Evolutionary conservation across 306 rosid genomes (phyloP).

Genomic region (Quercus dentata): DNA sequence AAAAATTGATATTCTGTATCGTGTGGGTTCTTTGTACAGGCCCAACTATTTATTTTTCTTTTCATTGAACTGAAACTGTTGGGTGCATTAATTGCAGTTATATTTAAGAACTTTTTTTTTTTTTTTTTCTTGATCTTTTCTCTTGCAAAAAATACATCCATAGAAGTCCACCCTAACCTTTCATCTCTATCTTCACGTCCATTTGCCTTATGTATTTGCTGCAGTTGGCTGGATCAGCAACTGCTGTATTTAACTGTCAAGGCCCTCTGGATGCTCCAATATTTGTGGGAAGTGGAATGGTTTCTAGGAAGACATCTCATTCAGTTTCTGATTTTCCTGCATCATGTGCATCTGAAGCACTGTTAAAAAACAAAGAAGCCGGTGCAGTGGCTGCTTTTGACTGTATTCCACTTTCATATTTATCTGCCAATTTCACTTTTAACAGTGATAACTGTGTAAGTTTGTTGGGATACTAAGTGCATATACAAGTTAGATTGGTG

Average conservation of each 20-base stretch:
- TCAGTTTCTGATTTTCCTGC: conserved; percentile 49
- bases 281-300: conserved; percentile 96
- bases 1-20: background rate
- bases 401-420: conserved; percentile 80
- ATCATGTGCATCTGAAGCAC: conserved; percentile 72
- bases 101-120: background rate
- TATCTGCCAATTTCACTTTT: conserved; percentile 95
- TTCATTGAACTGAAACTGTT: background rate
- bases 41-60: background rate
- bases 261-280: conserved; percentile 87
- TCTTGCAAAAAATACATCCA: background rate
- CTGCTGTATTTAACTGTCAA: conserved; percentile 96
- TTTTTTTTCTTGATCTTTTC: background rate
- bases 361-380: conserved; percentile 75
- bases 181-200: conserved; percentile 18
- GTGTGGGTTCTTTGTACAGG: background rate
- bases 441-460: conserved; percentile 91
- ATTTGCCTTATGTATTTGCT: conserved; percentile 32
- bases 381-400: conserved; percentile 96
- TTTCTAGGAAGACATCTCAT: conserved; percentile 71
- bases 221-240: conserved; percentile 94
- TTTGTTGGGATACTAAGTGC: conserved; percentile 10
- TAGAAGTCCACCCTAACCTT: conserved; percentile 2
- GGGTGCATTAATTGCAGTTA: background rate
- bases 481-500: background rate